Conservation (phyloP, 257 asterid species). For the Paulownia fortunei region DNA sequence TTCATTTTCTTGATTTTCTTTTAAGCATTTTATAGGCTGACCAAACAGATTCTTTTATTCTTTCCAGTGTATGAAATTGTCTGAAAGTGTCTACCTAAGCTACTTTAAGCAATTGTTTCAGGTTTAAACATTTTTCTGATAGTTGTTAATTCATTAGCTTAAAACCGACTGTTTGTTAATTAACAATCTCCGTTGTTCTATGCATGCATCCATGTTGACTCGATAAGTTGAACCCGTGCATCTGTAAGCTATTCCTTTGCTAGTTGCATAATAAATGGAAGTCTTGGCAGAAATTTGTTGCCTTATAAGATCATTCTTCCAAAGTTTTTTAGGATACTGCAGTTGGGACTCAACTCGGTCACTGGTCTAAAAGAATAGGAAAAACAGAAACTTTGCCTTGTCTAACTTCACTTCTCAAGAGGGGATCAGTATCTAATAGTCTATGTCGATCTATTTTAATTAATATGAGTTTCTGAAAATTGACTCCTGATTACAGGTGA, state of each 20-base stretch:
- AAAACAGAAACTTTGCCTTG: not conserved
- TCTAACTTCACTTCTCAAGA: conserved; percentile 13
- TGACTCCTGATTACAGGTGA: conserved; percentile 64
- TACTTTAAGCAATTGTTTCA: not conserved
- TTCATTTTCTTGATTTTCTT: conserved; percentile 2
- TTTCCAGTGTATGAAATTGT: not conserved
- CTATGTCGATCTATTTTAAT: conserved; percentile 5
- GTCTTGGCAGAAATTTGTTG: conserved; percentile 14
- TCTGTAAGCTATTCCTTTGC: conserved; percentile 9
- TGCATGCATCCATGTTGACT: not conserved
- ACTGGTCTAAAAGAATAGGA: conserved; percentile 4
- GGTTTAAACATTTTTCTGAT: conserved; percentile 9
- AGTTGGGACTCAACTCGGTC: conserved; percentile 7
- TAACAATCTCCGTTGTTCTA: not conserved
- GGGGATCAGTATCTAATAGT: conserved; percentile 10
- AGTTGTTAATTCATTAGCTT: conserved; percentile 15
- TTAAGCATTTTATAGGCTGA: not conserved
- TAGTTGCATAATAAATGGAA: not conserved
- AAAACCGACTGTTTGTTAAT: not conserved
- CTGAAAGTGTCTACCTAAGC: conserved; percentile 6
- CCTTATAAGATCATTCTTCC: not conserved
- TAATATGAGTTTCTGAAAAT: conserved; percentile 18
- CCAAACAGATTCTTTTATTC: not conserved
- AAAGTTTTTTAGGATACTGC: conserved; percentile 10
- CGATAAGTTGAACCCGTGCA: not conserved